Evolutionary conservation across 2,329 filamentous ascomycete species (phyloP).

Genomic region (Pseudogymnoascus sp.): DNA sequence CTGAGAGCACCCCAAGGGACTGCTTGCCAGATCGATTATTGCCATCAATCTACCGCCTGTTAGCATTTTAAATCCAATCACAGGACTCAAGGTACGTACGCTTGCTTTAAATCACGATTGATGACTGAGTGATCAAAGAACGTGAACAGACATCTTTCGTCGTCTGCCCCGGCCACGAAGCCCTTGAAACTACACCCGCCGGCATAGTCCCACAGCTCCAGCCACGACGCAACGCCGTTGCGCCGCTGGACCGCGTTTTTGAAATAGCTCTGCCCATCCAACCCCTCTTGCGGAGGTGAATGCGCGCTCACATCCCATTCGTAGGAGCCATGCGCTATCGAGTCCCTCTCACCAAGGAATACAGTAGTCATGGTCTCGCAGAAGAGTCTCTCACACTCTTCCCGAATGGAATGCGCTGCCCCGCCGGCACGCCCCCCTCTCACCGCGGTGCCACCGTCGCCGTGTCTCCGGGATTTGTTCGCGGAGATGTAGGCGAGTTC

Average conservation of each 20-base stretch:
- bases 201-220: conserved; percentile 56
- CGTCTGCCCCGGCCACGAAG: conserved; percentile 65
- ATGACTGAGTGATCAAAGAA: conserved; percentile 74
- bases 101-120: conserved; percentile 74
- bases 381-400: conserved; percentile 99
- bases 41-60: conserved; percentile 62
- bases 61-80: conserved; percentile 20
- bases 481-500: conserved; percentile 58
- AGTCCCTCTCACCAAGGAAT: conserved; percentile 92
- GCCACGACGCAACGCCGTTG: conserved; percentile 24
- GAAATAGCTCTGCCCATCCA: conserved; percentile 23
- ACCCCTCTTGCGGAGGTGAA: conserved; percentile 26
- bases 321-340: conserved; percentile 70
- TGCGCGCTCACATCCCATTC: conserved; percentile 68
- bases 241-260: conserved; percentile 18
- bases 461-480: conserved; percentile 30
- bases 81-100: conserved; percentile 46
- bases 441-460: conserved; percentile 28
- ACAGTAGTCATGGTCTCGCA: conserved; percentile 88
- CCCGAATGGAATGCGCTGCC: conserved; percentile 93
- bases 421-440: conserved; percentile 58
- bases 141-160: conserved; percentile 70
- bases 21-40: conserved; percentile 77
- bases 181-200: conserved; percentile 79
- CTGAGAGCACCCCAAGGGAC: conserved; percentile 65